Percentiles rank a stretch among this genome's conserved stretches.
Evolutionary conservation across 805 yeast genomes (phyloP).

Genomic region (Spathaspora passalidarum): DNA sequence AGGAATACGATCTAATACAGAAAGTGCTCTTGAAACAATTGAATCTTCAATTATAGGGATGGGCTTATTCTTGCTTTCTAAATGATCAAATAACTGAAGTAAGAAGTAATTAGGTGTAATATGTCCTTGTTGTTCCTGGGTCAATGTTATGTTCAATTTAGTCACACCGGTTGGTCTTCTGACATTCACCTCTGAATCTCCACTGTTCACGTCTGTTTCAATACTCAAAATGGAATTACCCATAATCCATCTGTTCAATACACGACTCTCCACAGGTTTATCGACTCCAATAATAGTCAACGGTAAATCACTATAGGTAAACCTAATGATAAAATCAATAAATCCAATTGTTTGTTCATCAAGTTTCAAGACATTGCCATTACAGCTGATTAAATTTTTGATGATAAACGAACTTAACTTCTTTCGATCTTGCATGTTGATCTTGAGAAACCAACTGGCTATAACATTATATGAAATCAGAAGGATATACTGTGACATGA

Average conservation of each 20-base stretch:
- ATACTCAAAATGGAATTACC: constrained; percentile 59
- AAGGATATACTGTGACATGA: constrained; percentile 57
- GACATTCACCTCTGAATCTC: constrained; percentile 48
- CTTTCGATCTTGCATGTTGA: constrained; percentile 56
- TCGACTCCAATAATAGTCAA: constrained; percentile 37
- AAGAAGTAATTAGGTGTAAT: constrained; percentile 44
- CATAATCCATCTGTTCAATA: constrained; percentile 51
- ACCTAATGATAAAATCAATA: constrained; percentile 65
- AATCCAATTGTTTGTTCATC: constrained; percentile 60
- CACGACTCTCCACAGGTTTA: constrained; percentile 6
- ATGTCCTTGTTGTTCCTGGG: neutral
- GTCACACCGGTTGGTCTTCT: constrained; percentile 69
- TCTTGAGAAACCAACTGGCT: constrained; percentile 67
- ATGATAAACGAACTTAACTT: constrained; percentile 61
- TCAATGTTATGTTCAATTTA: constrained; percentile 37
- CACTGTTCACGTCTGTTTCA: constrained; percentile 49
- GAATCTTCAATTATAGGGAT: constrained; percentile 50
- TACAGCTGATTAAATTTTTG: constrained; percentile 46
- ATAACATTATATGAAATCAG: constrained; percentile 67
- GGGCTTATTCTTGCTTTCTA: constrained; percentile 42
- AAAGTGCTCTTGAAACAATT: constrained; percentile 46
- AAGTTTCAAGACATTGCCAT: constrained; percentile 16
- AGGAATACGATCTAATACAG: constrained; percentile 70
- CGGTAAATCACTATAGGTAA: constrained; percentile 62
- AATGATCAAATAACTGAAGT: constrained; percentile 48